phyloP scores from a whole-genome alignment of 2,329 filamentous ascomycete genomes.

The Westerdykella sp. region DNA sequence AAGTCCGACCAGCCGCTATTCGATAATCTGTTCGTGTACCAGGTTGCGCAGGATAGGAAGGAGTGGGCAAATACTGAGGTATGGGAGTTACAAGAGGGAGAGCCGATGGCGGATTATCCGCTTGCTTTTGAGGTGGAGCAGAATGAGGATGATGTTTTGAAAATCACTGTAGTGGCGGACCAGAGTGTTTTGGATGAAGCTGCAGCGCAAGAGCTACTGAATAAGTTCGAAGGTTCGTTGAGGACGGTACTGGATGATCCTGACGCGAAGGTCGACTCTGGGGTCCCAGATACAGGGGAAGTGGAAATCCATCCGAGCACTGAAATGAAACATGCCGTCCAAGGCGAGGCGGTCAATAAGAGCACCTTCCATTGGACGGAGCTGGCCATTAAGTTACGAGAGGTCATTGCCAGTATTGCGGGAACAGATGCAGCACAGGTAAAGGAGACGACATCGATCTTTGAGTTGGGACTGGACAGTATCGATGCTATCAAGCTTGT shows the following conservation, averaged over 20 bases:
- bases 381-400: slow-evolving; percentile 49
- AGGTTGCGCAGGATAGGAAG: slow-evolving; percentile 40
- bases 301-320: background rate
- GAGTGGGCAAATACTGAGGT: slow-evolving; percentile 29
- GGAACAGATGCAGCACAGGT: slow-evolving; percentile 49
- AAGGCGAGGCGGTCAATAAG: too few species aligned
- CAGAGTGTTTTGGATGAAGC: slow-evolving; percentile 36
- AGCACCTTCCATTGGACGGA: slow-evolving; percentile 53
- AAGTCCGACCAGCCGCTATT: slow-evolving; percentile 54
- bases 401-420: slow-evolving; percentile 59
- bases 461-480: slow-evolving; percentile 82
- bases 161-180: slow-evolving; percentile 56
- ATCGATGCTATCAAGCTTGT: slow-evolving; percentile 86
- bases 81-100: slow-evolving; percentile 49
- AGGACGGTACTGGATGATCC: slow-evolving; percentile 32
- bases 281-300: background rate
- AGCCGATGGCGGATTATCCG: slow-evolving; percentile 58
- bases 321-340: background rate
- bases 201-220: slow-evolving; percentile 37
- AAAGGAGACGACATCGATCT: slow-evolving; percentile 57
- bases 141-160: slow-evolving; percentile 43
- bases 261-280: slow-evolving; percentile 11
- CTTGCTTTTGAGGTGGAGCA: slow-evolving; percentile 69
- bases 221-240: slow-evolving; percentile 40
- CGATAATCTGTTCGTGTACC: slow-evolving; percentile 77